phyloP scores from a whole-genome alignment of 108 stramenopile species.

The Schizochytrium sp. region DNA sequence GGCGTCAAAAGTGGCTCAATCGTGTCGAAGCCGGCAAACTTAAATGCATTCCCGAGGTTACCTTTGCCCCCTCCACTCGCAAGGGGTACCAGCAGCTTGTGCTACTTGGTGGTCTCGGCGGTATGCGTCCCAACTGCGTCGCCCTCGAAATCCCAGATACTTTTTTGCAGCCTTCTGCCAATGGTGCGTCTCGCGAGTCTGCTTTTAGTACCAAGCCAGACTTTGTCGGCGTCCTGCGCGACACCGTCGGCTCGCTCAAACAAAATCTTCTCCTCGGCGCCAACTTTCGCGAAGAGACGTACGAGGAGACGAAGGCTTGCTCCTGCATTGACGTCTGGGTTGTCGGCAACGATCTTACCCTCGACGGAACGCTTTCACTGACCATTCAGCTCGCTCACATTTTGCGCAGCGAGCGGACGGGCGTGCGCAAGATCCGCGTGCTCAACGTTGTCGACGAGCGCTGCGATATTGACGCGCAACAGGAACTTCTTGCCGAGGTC shows the following conservation, averaged over 20 bases:
- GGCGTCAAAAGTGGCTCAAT: slow-evolving; percentile 18
- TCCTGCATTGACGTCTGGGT: not conserved
- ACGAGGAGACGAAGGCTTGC: not conserved
- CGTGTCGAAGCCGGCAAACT: not conserved
- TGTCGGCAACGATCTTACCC: not conserved
- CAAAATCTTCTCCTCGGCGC: not conserved
- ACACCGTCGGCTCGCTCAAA: not conserved
- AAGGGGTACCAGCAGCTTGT: slow-evolving; percentile 16
- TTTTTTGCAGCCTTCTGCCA: not conserved
- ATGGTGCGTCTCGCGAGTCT: not conserved
- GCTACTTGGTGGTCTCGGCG: not conserved
- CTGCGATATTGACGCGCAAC: not conserved
- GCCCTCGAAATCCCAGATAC: not conserved
- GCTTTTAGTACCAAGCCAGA: not conserved
- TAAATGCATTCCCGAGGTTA: slow-evolving; percentile 22
- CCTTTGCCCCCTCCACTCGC: not conserved
- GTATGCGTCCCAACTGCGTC: slow-evolving; percentile 24
- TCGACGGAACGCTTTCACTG: not conserved
- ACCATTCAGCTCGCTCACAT: not conserved
- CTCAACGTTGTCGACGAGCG: not conserved
- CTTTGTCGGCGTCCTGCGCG: not conserved
- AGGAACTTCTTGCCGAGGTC: not conserved
- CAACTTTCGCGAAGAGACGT: not conserved
- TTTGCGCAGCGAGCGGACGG: not conserved
- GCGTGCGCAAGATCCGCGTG: not conserved